Evolutionary conservation across 129 eudicot genomes (phyloP).

Genomic region (Centaurea solstitialis): DNA sequence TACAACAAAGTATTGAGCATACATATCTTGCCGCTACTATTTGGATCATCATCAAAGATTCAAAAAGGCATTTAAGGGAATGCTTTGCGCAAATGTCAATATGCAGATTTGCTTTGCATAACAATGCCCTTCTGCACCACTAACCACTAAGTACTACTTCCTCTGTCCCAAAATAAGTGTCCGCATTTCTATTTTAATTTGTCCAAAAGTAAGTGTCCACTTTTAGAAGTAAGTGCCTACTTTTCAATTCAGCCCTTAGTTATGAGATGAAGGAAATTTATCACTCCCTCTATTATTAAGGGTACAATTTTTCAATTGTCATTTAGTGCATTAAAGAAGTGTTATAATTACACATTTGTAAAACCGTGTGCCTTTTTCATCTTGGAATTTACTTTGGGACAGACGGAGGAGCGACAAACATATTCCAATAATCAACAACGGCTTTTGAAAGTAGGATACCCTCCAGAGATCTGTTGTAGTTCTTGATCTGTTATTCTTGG

Average conservation of each 20-base stretch:
- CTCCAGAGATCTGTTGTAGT: constrained; percentile 60
- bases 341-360: background rate
- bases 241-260: background rate
- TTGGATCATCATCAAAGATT: background rate
- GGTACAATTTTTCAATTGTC: background rate
- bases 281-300: background rate
- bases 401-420: background rate
- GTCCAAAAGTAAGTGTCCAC: background rate
- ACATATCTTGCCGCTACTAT: background rate
- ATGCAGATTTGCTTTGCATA: background rate
- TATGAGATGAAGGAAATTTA: background rate
- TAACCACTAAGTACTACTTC: constrained; percentile 4
- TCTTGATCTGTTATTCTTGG: constrained; percentile 66
- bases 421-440: background rate
- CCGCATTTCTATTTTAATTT: background rate
- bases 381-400: background rate
- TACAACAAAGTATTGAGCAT: constrained; percentile 15
- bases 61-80: background rate
- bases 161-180: background rate
- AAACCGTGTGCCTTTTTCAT: background rate
- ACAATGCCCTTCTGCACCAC: constrained; percentile 11
- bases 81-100: constrained; percentile 1
- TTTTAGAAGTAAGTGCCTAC: background rate
- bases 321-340: background rate
- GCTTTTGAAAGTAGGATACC: constrained; percentile 54